Evolutionary conservation across 257 asterid species (phyloP), one percentile per base, ranked within the genome.

Genomic region (Gentiana dahurica): DNA sequence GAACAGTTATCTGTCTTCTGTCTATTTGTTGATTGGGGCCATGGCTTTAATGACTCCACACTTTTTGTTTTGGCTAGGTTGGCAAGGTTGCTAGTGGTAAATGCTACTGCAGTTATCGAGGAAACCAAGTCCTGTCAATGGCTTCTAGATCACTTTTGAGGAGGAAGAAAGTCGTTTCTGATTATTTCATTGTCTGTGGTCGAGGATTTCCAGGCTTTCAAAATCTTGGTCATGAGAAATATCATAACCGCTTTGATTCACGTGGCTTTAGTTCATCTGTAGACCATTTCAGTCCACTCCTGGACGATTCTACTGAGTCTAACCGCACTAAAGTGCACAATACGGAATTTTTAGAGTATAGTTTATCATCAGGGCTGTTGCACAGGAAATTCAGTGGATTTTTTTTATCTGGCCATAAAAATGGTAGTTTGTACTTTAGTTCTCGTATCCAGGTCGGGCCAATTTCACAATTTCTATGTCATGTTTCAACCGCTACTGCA

Each of bases 401-500:
- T 51, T 10, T 67, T 45, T 34, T 64, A 41, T 60, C 58, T 51
- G 70, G 66, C 48, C 63, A 77, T 67, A 68, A 62, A 54, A 70
- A 63, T 71, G 63, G 78, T 65, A 70, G 65, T 58, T 53, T 65
- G 53, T 71, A 79, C 68, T 63, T 73, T 69, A 62, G 59, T 68
- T 58, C 58, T 51, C 71, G 64, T 36, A 7, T 65, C 61, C 75
- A 76, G 52, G 63, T 55, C 58, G 64, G 75, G 75, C 68, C 70
- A 58, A 68, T 79, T 68, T 73, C 78, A 36, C 85, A 70, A 59
- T 58, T 68, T 44, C 55, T 71, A 57, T 73, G 69, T 58, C 74
- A 73, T 73, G 81, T 81, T 73, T 80, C 97, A 50, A 79, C 87
- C 56, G 85, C 94, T 53, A 78, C 83, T 56, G 81, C 83, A 53